A percentile compares a stretch with the other conserved stretches of the same genome.
phyloP scores from a whole-genome alignment of 495 filamentous ascomycete species.

The Acidiella bohemica region DNA sequence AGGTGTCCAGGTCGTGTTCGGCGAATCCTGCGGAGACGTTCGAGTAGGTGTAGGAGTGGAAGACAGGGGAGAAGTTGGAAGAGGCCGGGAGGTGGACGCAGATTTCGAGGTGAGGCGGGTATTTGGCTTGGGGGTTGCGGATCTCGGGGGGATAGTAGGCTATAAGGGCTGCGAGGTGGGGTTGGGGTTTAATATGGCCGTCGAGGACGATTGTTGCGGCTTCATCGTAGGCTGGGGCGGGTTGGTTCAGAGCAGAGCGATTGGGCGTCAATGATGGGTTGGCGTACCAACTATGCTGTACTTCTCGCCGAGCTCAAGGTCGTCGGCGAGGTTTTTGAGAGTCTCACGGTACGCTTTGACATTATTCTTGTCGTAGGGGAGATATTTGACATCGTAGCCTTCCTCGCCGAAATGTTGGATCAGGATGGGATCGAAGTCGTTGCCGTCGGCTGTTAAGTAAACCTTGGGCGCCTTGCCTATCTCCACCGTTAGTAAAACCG shows the following conservation, averaged over 20 bases:
- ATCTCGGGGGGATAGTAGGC: constrained; percentile 49
- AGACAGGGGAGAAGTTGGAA: constrained; percentile 22
- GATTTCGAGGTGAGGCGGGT: constrained; percentile 36
- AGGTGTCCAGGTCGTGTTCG: constrained; percentile 38
- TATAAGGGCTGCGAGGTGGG: constrained; percentile 38
- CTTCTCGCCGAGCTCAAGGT: constrained; percentile 24
- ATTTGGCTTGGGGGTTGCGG: constrained; percentile 36
- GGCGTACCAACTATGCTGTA: constrained; percentile 22
- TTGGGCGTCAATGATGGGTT: too few relatives aligned
- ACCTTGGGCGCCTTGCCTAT: constrained; percentile 33
- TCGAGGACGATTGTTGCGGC: constrained; percentile 46
- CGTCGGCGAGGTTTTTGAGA: constrained; percentile 13
- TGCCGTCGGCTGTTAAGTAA: constrained; percentile 43
- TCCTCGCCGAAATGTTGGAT: constrained; percentile 45
- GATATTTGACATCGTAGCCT: constrained; percentile 27
- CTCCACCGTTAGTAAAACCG: neutral
- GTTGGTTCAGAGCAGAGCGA: neutral
- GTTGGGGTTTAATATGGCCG: constrained; percentile 38
- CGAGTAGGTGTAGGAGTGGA: constrained; percentile 37
- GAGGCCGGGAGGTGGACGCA: constrained; percentile 41
- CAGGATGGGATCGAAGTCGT: constrained; percentile 40
- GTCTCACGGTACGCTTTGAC: constrained; percentile 12
- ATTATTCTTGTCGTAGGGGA: constrained; percentile 7
- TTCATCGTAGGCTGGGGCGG: constrained; percentile 32
- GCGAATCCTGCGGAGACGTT: constrained; percentile 44